Evolutionary conservation across 345 rosid genomes (phyloP).

Genomic region (Dipteronia dyeriana): DNA sequence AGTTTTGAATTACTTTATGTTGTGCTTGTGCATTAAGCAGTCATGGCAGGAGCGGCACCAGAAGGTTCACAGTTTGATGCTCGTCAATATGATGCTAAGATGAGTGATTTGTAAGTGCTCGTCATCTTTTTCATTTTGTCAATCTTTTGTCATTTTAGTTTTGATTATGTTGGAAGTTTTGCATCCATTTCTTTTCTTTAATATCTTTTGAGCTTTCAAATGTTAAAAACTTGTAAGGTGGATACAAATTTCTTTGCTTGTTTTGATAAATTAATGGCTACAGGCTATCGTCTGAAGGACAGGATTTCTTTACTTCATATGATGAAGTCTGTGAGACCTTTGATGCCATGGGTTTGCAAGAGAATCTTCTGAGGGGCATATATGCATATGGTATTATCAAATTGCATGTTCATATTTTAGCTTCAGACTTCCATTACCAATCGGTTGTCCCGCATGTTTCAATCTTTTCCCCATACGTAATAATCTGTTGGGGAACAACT

Average conservation of each 20-base stretch:
- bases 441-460: neutral
- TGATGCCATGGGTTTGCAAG: conserved; percentile 77
- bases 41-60: conserved; percentile 63
- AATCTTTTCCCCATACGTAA: neutral
- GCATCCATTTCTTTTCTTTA: neutral
- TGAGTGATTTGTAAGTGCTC: conserved; percentile 61
- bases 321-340: conserved; percentile 75
- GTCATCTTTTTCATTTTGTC: neutral
- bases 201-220: neutral
- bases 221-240: neutral
- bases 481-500: neutral
- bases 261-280: conserved; percentile 17
- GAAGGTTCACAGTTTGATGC: conserved; percentile 77
- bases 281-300: conserved; percentile 59
- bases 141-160: conserved; percentile 1
- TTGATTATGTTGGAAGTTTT: neutral
- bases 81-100: conserved; percentile 61
- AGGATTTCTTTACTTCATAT: conserved; percentile 69
- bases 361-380: conserved; percentile 84
- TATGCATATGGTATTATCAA: conserved; percentile 65
- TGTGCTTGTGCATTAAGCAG: conserved; percentile 33
- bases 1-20: neutral
- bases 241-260: conserved; percentile 14
- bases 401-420: neutral
- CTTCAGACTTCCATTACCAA: neutral